These are phyloP conservation scores for Arthrobotrys megalospora DNA, from an alignment of 2,329 filamentous ascomycete species.

Conservation along the genomic window DNA sequence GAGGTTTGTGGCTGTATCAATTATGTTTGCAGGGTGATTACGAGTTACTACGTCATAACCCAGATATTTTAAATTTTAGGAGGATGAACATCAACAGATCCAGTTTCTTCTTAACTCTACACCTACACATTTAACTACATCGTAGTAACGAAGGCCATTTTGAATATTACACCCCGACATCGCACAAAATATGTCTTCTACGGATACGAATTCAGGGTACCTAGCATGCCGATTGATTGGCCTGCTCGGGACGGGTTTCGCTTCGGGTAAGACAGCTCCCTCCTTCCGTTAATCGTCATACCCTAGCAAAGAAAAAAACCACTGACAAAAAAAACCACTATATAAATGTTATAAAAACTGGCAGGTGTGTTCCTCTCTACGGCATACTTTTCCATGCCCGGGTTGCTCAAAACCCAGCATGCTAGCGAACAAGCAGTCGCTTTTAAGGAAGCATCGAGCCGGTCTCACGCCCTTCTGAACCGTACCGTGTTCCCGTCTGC, in stretches of 20 bases:
- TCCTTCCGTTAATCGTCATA: not conserved
- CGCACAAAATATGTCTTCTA: slow-evolving; percentile 16
- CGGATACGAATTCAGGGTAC: slow-evolving; percentile 28
- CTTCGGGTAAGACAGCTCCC: slow-evolving; percentile 22
- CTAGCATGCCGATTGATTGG: slow-evolving; percentile 43
- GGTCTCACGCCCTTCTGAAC: slow-evolving; percentile 33
- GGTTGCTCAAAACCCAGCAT: slow-evolving; percentile 28
- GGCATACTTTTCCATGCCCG: slow-evolving; percentile 41
- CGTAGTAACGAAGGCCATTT: not conserved
- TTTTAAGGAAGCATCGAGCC: slow-evolving; percentile 29
- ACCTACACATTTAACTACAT: slow-evolving; percentile 1
- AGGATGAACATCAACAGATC: too few relatives aligned
- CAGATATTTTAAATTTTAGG: not conserved
- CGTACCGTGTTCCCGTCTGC: slow-evolving; percentile 34
- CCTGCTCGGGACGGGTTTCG: slow-evolving; percentile 39
- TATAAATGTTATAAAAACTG: not conserved
- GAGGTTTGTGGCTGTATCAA: not conserved
- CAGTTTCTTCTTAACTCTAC: too few relatives aligned
- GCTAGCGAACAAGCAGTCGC: slow-evolving; percentile 27
- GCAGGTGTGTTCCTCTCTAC: slow-evolving; percentile 36
- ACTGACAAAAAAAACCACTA: not conserved
- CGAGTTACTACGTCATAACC: slow-evolving; percentile 15
- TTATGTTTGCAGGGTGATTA: not conserved
- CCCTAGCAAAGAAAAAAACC: not conserved
- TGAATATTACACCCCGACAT: not conserved